Percentiles rank a stretch among this genome's conserved stretches.
phyloP scores from a whole-genome alignment of 352 stramenopile species.

The Nothophytophthora sp. region DNA sequence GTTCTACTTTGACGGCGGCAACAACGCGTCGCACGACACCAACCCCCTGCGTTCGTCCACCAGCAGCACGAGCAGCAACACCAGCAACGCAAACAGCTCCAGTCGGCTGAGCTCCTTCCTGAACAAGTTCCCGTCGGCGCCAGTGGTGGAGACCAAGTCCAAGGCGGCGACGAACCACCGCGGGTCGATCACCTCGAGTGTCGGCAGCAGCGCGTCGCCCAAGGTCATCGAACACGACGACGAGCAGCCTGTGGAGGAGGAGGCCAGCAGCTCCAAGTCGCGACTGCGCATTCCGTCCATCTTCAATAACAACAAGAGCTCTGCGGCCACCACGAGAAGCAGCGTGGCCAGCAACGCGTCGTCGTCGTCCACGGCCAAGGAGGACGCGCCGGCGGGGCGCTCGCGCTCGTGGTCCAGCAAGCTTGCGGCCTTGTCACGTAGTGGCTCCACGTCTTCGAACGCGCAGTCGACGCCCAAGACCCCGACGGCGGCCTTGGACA shows the following conservation, averaged over 20 bases:
- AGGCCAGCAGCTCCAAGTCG: slow-evolving; percentile 25
- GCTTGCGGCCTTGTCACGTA: slow-evolving; percentile 58
- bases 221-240: slow-evolving; percentile 4
- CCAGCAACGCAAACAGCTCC: slow-evolving; percentile 27
- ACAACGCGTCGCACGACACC: slow-evolving; percentile 8
- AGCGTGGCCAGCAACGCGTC: slow-evolving; percentile 38
- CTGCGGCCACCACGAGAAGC: slow-evolving; percentile 25
- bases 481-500: slow-evolving; percentile 17
- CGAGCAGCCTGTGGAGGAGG: slow-evolving; percentile 31
- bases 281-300: slow-evolving; percentile 57
- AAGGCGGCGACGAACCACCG: slow-evolving; percentile 24
- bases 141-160: slow-evolving; percentile 25
- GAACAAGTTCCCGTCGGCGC: slow-evolving; percentile 55
- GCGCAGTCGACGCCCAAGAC: slow-evolving; percentile 17
- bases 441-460: slow-evolving; percentile 39
- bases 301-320: slow-evolving; percentile 32
- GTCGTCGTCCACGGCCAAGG: slow-evolving; percentile 29
- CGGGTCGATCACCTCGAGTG: slow-evolving; percentile 31
- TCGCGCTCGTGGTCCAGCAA: slow-evolving; percentile 66
- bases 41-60: no score
- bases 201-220: slow-evolving; percentile 30
- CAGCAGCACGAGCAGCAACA: slow-evolving; percentile 21
- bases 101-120: slow-evolving; percentile 67
- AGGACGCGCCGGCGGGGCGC: slow-evolving; percentile 19
- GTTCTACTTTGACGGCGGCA: slow-evolving; percentile 30